These are phyloP conservation scores for Rhexocercosporidium sp. DNA, from an alignment of 2,329 filamentous ascomycete species.

Conservation along the genomic window DNA sequence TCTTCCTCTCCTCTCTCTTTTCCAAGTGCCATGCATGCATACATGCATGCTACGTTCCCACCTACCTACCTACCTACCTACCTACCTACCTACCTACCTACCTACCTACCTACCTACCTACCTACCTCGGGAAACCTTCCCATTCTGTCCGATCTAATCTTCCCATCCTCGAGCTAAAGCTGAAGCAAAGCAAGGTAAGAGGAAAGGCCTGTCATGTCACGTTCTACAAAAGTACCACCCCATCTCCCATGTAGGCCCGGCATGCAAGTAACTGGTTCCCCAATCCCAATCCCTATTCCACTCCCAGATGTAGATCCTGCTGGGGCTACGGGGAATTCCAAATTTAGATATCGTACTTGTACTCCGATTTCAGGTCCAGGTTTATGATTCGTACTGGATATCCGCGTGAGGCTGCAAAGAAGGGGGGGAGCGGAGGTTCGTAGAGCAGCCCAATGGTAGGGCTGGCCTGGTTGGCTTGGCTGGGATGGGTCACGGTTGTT, in stretches of 20 bases:
- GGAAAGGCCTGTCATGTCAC: background rate
- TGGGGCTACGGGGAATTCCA: background rate
- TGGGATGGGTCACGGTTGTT: background rate
- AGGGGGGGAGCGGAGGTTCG: background rate
- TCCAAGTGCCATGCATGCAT: background rate
- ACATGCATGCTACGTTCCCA: background rate
- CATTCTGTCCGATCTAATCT: too few species aligned
- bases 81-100: too few species aligned
- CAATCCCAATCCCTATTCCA: too few species aligned
- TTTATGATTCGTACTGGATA: too few species aligned
- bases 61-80: background rate
- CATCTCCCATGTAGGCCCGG: too few species aligned
- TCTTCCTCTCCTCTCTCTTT: background rate
- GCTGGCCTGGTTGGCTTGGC: background rate
- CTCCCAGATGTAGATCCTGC: background rate
- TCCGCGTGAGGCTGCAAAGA: background rate
- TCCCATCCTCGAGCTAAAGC: too few species aligned
- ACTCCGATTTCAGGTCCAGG: too few species aligned
- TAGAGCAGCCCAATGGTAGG: constrained; percentile 1
- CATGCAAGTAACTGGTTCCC: too few species aligned
- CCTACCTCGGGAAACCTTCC: too few species aligned
- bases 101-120: too few species aligned
- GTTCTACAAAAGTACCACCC: background rate
- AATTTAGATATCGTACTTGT: too few species aligned
- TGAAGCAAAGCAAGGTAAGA: background rate